Evolutionary conservation across 306 rosid genomes (phyloP), one percentile per base, ranked within the genome.

Genomic region (Dalbergia cochinchinensis): DNA sequence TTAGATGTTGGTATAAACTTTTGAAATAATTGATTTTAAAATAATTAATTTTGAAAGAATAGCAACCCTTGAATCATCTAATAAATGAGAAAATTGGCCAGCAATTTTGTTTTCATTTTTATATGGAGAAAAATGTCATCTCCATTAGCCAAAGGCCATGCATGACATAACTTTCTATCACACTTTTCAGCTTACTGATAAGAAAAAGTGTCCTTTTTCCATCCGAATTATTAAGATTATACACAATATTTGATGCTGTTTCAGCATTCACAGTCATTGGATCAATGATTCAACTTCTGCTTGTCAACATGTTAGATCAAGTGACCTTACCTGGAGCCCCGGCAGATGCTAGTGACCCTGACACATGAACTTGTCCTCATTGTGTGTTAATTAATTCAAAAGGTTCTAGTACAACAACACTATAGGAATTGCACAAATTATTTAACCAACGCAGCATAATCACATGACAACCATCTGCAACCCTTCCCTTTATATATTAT

Each of bases 381-480:
- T 64, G 31, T 48, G 42, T 74, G 68, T 54, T 50, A 31, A 60
- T 62, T 76, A 50, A 60, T 61, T 69, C 76, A 31, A 50, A 72
- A 72, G 78, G 73, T 73, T 83, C 63, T 18, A 4, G 50, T 64
- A 45, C 55, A 4, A 37, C 41, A 37, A 37, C 41, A 37, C 41
- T 37, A 4, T 8, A 8, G 44, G 79, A 57, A 65, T 53, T 55
- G 71, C 71, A 31, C 74, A 76, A 78, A 85, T 63, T 69, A 80
- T 65, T 78, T 61, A 73, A 20, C 77, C 70, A 34, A 65, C 4
- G 48, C 65, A 66, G 84, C 83, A 69, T 14, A 33, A 51, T 83
- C 87, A 83, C 85, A 82, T 69, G 84, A 65, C 73, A 48, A 59
- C 82, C 87, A 80, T 62, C 64, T 45, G 18, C 75, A 79, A 68